phyloP scores from a whole-genome alignment of 2,329 filamentous ascomycete genomes.

The Cercospora sp. region DNA sequence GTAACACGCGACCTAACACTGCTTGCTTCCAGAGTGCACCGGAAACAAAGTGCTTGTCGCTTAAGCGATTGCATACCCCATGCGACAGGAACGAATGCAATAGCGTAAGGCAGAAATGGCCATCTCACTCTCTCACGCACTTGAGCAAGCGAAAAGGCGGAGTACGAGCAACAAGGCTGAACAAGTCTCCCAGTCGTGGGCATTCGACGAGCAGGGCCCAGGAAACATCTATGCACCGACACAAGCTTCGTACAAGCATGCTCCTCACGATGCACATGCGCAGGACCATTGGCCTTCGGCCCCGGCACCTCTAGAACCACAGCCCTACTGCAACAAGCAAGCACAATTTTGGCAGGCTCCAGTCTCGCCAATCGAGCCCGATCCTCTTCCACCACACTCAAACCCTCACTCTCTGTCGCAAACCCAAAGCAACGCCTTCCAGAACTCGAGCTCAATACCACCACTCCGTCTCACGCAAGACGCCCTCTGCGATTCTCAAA shows the following conservation, averaged over 20 bases:
- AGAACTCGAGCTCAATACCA: slow-evolving; percentile 21
- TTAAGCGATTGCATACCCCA: neutral
- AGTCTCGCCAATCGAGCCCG: slow-evolving; percentile 22
- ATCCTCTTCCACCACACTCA: slow-evolving; percentile 28
- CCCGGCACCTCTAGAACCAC: slow-evolving; percentile 4
- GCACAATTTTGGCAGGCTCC: neutral
- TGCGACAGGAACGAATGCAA: neutral
- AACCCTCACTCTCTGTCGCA: slow-evolving; percentile 28
- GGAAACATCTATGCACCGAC: slow-evolving; percentile 16
- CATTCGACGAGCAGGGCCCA: slow-evolving; percentile 13
- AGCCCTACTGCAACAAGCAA: neutral
- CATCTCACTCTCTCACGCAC: slow-evolving; percentile 17
- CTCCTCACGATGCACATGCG: neutral
- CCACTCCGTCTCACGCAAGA: slow-evolving; percentile 24
- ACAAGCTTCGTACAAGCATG: neutral
- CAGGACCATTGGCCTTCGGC: neutral
- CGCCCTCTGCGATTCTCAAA: slow-evolving; percentile 21
- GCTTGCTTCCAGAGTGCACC: neutral
- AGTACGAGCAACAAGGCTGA: slow-evolving; percentile 9
- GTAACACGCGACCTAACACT: neutral
- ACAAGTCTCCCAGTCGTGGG: slow-evolving; percentile 5
- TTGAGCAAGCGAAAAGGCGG: slow-evolving; percentile 5
- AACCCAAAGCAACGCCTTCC: slow-evolving; percentile 23
- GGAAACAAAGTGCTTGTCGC: neutral
- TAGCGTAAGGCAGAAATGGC: slow-evolving; percentile 16